A percentile compares a stretch with the other conserved stretches of the same genome.
Conservation (phyloP, 164 flowering plant species). For the Aristolochia fimbriata region DNA sequence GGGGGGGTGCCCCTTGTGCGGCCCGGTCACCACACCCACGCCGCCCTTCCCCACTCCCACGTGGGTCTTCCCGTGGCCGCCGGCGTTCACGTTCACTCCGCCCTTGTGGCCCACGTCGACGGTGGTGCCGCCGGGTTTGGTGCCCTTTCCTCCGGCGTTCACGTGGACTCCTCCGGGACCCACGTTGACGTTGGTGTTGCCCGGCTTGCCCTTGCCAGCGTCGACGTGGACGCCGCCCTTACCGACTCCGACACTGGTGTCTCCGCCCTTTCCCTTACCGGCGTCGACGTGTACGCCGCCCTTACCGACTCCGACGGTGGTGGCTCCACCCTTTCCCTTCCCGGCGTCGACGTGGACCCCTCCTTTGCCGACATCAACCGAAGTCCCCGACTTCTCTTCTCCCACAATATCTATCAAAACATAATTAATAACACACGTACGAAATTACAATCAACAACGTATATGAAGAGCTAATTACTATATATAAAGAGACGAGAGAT, state of each 20-base stretch:
- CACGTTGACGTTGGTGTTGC: conserved; percentile 1
- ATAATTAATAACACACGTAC: too few species aligned
- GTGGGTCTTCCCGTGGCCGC: conserved; percentile 9
- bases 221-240: conserved; percentile 12
- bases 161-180: conserved; percentile 14
- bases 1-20: conserved; percentile 14
- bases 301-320: neutral
- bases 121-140: too few species aligned
- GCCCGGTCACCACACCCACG: conserved; percentile 10
- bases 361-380: neutral
- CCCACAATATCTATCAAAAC: neutral
- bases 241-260: conserved; percentile 3
- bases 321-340: neutral
- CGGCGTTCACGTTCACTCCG: conserved; percentile 17
- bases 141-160: conserved; percentile 3
- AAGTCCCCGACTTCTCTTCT: neutral
- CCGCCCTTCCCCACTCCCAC: conserved; percentile 12
- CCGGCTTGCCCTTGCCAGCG: neutral
- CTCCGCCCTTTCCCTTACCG: neutral
- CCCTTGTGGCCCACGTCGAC: conserved; percentile 17
- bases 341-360: neutral
- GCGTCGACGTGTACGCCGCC: neutral
- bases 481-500: neutral
- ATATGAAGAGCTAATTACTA: too few species aligned
- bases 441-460: too few species aligned